Evolutionary conservation across 1,139 yeast genomes (phyloP).

Genomic region (Magnusiomyces suaveolens): DNA sequence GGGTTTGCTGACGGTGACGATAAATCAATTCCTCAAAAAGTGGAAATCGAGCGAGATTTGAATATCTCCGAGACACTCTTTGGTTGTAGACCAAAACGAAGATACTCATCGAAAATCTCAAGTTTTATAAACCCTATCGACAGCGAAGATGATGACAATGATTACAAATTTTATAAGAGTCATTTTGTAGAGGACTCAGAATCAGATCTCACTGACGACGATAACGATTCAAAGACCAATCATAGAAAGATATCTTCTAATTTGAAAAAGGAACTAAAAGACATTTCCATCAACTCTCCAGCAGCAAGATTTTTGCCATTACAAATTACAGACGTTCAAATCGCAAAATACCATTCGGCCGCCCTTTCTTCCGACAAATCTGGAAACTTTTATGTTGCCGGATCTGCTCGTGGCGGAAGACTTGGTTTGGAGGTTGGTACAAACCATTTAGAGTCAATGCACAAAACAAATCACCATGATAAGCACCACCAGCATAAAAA

Average conservation of each 20-base stretch:
- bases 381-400: constrained; percentile 50
- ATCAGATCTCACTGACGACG: constrained; percentile 6
- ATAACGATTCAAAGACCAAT: background rate
- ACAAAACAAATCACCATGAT: background rate
- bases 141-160: background rate
- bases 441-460: background rate
- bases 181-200: too few species aligned
- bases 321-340: constrained; percentile 38
- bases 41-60: constrained; percentile 21
- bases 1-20: constrained; percentile 65
- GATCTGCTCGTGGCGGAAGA: constrained; percentile 64
- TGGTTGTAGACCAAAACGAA: background rate
- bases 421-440: constrained; percentile 43
- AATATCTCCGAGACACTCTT: background rate
- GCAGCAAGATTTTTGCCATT: constrained; percentile 20
- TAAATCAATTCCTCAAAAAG: constrained; percentile 34
- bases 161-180: background rate
- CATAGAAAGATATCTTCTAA: too few species aligned
- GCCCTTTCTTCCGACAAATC: constrained; percentile 42
- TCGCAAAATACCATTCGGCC: constrained; percentile 62
- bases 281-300: background rate
- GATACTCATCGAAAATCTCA: constrained; percentile 3
- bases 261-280: background rate
- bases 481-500: background rate
- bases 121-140: background rate